These are phyloP conservation scores for Endoconidiophora laricicola DNA, from an alignment of 2,329 filamentous ascomycete species.

Conservation along the genomic window DNA sequence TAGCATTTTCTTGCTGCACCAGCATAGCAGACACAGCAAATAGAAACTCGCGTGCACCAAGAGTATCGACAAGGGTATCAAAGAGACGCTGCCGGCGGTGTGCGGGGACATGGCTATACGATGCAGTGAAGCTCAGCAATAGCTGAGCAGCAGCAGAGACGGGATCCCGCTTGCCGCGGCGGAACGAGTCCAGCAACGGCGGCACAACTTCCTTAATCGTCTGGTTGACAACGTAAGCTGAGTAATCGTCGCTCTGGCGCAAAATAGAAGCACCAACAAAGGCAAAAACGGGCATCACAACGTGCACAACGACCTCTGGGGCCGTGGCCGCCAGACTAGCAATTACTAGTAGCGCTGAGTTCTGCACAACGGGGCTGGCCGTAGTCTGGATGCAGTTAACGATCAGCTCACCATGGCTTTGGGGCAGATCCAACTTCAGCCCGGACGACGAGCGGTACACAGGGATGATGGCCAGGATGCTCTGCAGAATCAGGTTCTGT, in stretches of 20 bases:
- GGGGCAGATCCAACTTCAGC: slow-evolving; percentile 48
- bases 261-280: slow-evolving; percentile 91
- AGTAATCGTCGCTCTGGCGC: slow-evolving; percentile 89
- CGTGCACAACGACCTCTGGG: slow-evolving; percentile 83
- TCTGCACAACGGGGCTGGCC: slow-evolving; percentile 83
- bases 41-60: slow-evolving; percentile 74
- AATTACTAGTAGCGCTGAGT: slow-evolving; percentile 73
- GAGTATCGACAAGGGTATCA: slow-evolving; percentile 64
- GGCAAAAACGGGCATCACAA: slow-evolving; percentile 97
- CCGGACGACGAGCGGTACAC: slow-evolving; percentile 46
- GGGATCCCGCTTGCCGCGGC: slow-evolving; percentile 60
- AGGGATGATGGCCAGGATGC: slow-evolving; percentile 69
- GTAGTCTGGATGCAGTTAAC: slow-evolving; percentile 90
- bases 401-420: slow-evolving; percentile 74
- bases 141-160: slow-evolving; percentile 75
- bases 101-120: slow-evolving; percentile 86
- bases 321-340: slow-evolving; percentile 74
- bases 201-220: slow-evolving; percentile 91
- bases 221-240: slow-evolving; percentile 85
- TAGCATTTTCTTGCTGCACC: slow-evolving; percentile 62
- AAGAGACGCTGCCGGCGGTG: slow-evolving; percentile 75
- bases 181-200: slow-evolving; percentile 70
- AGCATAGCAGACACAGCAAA: slow-evolving; percentile 80
- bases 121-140: slow-evolving; percentile 86
- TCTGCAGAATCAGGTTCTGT: slow-evolving; percentile 68